Percentiles rank a stretch among this genome's conserved stretches.
Conservation (phyloP, 148 eudicot genomes). For the Silene uniflora region DNA sequence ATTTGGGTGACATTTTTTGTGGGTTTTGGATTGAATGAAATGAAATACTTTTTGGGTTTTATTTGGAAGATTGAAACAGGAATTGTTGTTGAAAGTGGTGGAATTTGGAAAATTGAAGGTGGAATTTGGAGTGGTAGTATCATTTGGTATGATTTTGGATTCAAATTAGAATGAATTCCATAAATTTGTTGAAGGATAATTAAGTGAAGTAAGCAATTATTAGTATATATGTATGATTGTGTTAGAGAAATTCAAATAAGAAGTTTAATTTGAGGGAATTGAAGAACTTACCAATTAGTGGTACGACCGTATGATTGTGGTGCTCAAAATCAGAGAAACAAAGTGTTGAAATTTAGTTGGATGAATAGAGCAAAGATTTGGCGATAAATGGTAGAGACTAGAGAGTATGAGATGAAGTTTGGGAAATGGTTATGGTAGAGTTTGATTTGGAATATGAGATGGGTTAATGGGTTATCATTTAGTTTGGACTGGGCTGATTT, state of each 20-base stretch:
- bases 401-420: too few relatives aligned
- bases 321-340: background rate
- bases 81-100: background rate
- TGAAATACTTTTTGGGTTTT: constrained; percentile 13
- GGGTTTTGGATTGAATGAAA: background rate
- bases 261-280: background rate
- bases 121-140: constrained; percentile 11
- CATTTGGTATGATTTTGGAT: background rate
- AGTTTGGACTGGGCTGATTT: too few relatives aligned
- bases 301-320: background rate
- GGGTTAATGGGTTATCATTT: too few relatives aligned
- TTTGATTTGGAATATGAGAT: too few relatives aligned
- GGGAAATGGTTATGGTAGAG: too few relatives aligned
- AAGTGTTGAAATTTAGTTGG: background rate
- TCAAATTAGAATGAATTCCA: background rate
- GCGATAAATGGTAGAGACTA: background rate
- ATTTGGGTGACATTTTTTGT: background rate
- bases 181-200: background rate
- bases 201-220: too few relatives aligned
- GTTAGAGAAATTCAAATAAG: too few relatives aligned
- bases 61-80: constrained; percentile 2
- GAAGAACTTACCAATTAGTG: background rate
- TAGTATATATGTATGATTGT: too few relatives aligned
- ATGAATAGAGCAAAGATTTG: background rate
- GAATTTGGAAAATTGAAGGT: background rate